Base-by-base conservation (phyloP, 345 rosid species). In the Salix arbutifolia region DNA sequence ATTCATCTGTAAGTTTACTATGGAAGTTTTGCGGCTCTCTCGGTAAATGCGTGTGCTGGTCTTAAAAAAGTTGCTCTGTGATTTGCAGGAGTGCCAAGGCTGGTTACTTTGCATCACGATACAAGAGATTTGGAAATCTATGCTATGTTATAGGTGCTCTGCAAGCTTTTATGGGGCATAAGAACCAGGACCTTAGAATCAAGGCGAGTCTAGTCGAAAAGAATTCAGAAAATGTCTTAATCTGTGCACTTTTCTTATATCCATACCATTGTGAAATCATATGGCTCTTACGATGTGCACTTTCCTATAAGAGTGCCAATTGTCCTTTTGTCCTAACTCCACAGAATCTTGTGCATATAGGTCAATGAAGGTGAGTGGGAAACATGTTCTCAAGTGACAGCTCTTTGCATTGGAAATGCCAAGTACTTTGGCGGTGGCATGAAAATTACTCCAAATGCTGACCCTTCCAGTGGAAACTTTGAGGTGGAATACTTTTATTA, bases 351-450 rank as follows among this genome's bases (percentile, higher is more conserved):
- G 72, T 78, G 67, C 42, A 5, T 69, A 31, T 79, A 91, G 99
- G 85, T 93, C 30, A 83, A 94, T 81, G 96, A 84, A 9, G 94
- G 97, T 60, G 97, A 88, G 74, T 96, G 99, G 99, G 90, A 91
- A 84, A 61, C 76, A 53, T 90, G 75, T 82, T 79, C 94, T 68
- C 89, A 88, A 78, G 97, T 94, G 74, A 94, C 98, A 7, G 97
- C 98, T 76, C 85, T 96, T 56, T 96, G 99, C 77, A 82, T 96
- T 81, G 98, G 98, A 80, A 96, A 96, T 78, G 98, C 91, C 44
- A 96, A 93, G 77, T 96, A 83, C 89, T 96, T 96, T 80, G 99
- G 97, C 6, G 97, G 99, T 66, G 98, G 98, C 76, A 94, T 94
- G 99, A 96, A 92, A 86, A 94, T 96, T 62, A 87, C 98, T 14